Conservation (phyloP, 192 early-diverging fungal species). For the Phycomyces nitens region DNA sequence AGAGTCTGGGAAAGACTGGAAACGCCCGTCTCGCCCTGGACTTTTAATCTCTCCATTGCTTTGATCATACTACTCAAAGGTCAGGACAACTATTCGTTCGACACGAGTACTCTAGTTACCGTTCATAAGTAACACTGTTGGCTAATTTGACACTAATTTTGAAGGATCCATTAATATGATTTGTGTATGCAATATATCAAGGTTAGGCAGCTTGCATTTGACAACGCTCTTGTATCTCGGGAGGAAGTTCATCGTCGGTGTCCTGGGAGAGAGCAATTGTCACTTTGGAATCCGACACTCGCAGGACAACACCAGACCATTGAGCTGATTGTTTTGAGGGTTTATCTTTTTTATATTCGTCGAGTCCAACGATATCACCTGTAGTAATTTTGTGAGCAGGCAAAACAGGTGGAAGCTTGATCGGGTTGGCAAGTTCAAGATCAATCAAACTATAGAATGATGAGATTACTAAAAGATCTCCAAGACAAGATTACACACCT, state of each 20-base stretch:
- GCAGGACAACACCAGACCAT: slow-evolving; percentile 55
- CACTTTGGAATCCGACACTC: slow-evolving; percentile 53
- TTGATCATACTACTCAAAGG: slow-evolving; percentile 33
- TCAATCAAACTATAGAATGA: slow-evolving; percentile 49
- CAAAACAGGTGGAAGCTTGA: slow-evolving; percentile 43
- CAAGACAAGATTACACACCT: too few relatives aligned
- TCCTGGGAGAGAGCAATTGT: slow-evolving; percentile 53
- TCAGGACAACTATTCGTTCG: background rate
- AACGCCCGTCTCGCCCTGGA: slow-evolving; percentile 26
- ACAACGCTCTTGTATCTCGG: slow-evolving; percentile 60
- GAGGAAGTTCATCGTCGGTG: slow-evolving; percentile 52
- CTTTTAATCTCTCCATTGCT: slow-evolving; percentile 42
- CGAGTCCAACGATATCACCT: slow-evolving; percentile 72
- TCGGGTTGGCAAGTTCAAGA: slow-evolving; percentile 56
- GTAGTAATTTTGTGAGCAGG: slow-evolving; percentile 57
- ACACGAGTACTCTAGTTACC: slow-evolving; percentile 10
- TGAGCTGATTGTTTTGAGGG: slow-evolving; percentile 26
- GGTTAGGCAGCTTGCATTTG: slow-evolving; percentile 44
- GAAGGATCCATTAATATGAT: too few relatives aligned
- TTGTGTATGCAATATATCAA: background rate
- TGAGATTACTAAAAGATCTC: background rate
- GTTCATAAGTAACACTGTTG: slow-evolving; percentile 49
- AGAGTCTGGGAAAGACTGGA: slow-evolving; percentile 41
- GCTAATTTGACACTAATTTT: slow-evolving; percentile 37
- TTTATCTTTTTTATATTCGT: slow-evolving; percentile 49